A percentile compares a stretch with the other conserved stretches of the same genome.
Conservation (phyloP, 805 yeast genomes). For the Scheffersomyces spartinae region DNA sequence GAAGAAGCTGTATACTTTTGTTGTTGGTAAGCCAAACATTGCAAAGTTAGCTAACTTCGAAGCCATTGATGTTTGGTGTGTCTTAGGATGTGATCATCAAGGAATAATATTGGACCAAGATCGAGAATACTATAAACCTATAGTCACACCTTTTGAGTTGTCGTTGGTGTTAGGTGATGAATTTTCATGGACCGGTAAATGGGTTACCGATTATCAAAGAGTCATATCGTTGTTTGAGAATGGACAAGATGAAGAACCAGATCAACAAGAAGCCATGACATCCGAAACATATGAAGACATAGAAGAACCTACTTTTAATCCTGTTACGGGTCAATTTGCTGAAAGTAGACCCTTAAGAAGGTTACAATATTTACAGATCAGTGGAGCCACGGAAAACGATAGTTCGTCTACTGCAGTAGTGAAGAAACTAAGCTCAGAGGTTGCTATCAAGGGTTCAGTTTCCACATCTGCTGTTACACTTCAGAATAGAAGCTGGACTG, state of each 20-base stretch:
- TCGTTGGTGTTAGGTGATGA: conserved; percentile 68
- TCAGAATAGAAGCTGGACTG: conserved; percentile 74
- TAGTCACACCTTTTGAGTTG: conserved; percentile 88
- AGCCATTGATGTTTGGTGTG: conserved; percentile 88
- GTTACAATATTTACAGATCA: conserved; percentile 52
- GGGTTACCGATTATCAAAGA: conserved; percentile 72
- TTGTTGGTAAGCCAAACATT: conserved; percentile 95
- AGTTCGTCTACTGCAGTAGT: conserved; percentile 31
- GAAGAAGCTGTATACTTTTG: conserved; percentile 87
- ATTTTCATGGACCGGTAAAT: conserved; percentile 83
- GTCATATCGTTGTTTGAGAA: conserved; percentile 31
- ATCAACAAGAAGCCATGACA: conserved; percentile 10
- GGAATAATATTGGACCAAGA: conserved; percentile 76
- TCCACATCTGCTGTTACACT: conserved; percentile 79
- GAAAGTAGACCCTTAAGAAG: conserved; percentile 69
- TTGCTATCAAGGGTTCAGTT: conserved; percentile 64
- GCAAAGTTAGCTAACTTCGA: conserved; percentile 96
- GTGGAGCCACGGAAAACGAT: conserved; percentile 16
- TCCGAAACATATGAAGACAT: conserved; percentile 21
- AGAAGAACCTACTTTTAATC: conserved; percentile 76
- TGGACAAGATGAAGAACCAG: conserved; percentile 21
- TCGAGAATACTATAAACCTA: conserved; percentile 80
- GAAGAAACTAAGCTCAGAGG: conserved; percentile 42
- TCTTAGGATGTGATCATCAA: conserved; percentile 88
- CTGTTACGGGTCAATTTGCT: conserved; percentile 72